Base-by-base conservation (phyloP, 2,329 filamentous ascomycete genomes). In the Botrytis pseudocinerea region DNA sequence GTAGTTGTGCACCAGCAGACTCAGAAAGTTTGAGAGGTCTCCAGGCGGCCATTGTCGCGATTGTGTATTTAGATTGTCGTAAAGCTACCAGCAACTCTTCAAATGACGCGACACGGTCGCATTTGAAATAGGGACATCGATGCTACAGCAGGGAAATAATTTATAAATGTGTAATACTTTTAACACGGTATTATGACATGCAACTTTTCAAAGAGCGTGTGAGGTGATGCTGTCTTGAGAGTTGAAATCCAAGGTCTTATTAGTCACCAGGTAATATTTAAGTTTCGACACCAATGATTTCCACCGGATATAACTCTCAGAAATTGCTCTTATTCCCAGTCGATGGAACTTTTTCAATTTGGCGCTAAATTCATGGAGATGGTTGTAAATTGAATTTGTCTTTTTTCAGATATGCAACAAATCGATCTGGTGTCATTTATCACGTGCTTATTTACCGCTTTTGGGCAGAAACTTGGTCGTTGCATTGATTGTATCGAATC, bases 1-100 rank as follows among this genome's bases (percentile, higher is more conserved):
- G 92, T 9, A 90, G 77, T 28, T 82, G 81, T 20, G 82, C 72
- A 46, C 69, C 69, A 46, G 74, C 76, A 71, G 73, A 72, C 42
- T 57, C 18, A 28, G 74, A 76, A 48, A 78, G 28, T 38, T 59
- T 46, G 9, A 80, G 75, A 35, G 78, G 76, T 51, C 74, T 75
- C 79, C 79, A 80, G 46, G 74, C 66, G 42, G 74, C 65, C 78
- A 79, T 79, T 32, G 48, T 73, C 28, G 32, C 42, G 32, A 65
- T 38, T 51, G 18, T 57, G 25, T n/a, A 25, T 32, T 42, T 20
- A n/a, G 38, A n/a, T 28, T 57, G 38, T 57, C 35, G 46, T 68
- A 18, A 22, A 57, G 64, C 48, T 57, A 18, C 9, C 5, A 16
- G 14, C 42, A 68, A 38, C 38, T 12, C n/a, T 28, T 57, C 10